Conservation (phyloP, 768 basidiomycete genomes). For the Kwoniella heveanensis region DNA sequence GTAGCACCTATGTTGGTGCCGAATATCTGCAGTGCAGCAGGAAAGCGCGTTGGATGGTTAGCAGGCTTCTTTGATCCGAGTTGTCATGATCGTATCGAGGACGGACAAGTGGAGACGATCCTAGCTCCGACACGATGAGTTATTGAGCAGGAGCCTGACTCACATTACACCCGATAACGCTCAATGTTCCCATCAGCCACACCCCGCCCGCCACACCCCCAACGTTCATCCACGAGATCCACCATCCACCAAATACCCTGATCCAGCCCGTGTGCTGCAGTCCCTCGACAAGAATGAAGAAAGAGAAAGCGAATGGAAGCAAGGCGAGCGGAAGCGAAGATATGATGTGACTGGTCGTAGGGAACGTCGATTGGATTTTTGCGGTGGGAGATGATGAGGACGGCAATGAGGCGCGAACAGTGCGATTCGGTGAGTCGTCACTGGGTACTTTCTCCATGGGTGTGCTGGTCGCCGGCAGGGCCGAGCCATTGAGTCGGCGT, state of each 20-base stretch:
- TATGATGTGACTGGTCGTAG: conserved; percentile 64
- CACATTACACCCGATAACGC: conserved; percentile 73
- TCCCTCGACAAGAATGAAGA: conserved; percentile 90
- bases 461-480: neutral
- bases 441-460: neutral
- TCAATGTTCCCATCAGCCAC: conserved; percentile 70
- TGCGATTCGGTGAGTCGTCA: neutral
- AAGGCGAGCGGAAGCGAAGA: conserved; percentile 73
- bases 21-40: conserved; percentile 58
- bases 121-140: too few relatives aligned
- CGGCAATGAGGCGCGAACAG: neutral
- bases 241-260: conserved; percentile 74
- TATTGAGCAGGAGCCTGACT: conserved; percentile 23
- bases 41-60: neutral
- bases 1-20: conserved; percentile 92
- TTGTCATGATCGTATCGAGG: too few relatives aligned
- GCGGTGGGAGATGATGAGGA: neutral
- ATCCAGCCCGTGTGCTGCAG: conserved; percentile 86
- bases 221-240: conserved; percentile 59
- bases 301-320: conserved; percentile 87
- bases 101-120: too few relatives aligned
- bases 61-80: too few relatives aligned
- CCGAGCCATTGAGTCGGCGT: neutral
- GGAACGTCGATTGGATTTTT: conserved; percentile 60
- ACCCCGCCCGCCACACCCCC: conserved; percentile 62